Conservation (phyloP, 2,329 filamentous ascomycete genomes). For the Plenodomus biglobosus region DNA sequence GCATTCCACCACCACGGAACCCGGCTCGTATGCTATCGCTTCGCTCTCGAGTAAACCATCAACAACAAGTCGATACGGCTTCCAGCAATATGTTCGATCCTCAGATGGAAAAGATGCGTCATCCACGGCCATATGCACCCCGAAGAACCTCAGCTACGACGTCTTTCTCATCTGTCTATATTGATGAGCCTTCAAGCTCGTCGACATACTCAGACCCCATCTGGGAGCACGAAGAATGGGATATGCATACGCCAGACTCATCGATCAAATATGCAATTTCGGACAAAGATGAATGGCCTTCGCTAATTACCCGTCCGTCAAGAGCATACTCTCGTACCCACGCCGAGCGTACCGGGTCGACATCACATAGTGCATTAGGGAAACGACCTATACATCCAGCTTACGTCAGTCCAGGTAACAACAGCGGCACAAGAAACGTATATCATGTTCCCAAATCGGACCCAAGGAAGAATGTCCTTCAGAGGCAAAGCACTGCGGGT, state of each 20-base stretch:
- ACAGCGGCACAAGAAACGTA: conserved; percentile 11
- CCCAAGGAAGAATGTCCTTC: conserved; percentile 20
- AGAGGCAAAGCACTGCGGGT: conserved; percentile 23
- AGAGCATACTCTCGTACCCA: conserved; percentile 10
- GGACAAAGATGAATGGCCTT: conserved; percentile 15
- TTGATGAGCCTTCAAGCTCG: conserved; percentile 28
- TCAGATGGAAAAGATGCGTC: conserved; percentile 43
- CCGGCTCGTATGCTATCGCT: conserved; percentile 34
- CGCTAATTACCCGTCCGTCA: conserved; percentile 10
- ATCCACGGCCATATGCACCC: conserved; percentile 31
- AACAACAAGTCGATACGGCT: conserved; percentile 20
- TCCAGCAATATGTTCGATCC: conserved; percentile 28
- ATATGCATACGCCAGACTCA: conserved; percentile 20
- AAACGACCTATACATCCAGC: conserved; percentile 26
- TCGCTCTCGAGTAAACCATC: conserved; percentile 7
- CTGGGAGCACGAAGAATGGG: conserved; percentile 26
- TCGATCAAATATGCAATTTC: conserved; percentile 23
- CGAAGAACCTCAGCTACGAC: conserved; percentile 29
- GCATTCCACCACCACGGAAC: conserved; percentile 29
- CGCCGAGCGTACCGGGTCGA: conserved; percentile 1
- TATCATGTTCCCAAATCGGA: conserved; percentile 12
- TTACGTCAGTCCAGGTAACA: conserved; percentile 15
- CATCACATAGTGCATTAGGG: conserved; percentile 11
- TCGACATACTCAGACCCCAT: conserved; percentile 20
- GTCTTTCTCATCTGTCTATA: conserved; percentile 38